Evolutionary conservation across 2,329 filamentous ascomycete genomes (phyloP).

Genomic region (Helicocarpus griseus): DNA sequence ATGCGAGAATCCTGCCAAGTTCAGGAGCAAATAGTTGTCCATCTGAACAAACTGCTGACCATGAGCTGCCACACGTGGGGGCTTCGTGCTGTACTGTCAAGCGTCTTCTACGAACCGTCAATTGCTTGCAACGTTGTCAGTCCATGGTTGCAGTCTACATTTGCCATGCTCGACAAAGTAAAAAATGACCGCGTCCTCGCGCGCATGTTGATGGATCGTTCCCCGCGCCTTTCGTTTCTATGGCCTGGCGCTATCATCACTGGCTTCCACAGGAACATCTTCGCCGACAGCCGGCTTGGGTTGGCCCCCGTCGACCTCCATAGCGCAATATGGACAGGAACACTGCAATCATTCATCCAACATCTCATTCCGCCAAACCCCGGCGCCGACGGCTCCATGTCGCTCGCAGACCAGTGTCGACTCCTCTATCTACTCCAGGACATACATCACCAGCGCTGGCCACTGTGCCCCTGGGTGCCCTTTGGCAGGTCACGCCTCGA

Average conservation of each 20-base stretch:
- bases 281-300: slow-evolving; percentile 15
- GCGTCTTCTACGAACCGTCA: slow-evolving; percentile 18
- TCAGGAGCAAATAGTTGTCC: neutral
- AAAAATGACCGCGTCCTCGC: slow-evolving; percentile 12
- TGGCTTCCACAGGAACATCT: slow-evolving; percentile 13
- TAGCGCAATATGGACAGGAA: slow-evolving; percentile 21
- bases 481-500: slow-evolving; percentile 20
- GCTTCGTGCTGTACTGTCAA: neutral
- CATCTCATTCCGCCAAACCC: slow-evolving; percentile 12
- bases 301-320: slow-evolving; percentile 19
- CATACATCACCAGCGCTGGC: slow-evolving; percentile 15
- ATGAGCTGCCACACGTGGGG: neutral
- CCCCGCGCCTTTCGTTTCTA: slow-evolving; percentile 16
- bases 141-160: slow-evolving; percentile 21
- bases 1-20: too few species aligned
- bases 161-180: slow-evolving; percentile 18
- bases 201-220: slow-evolving; percentile 19
- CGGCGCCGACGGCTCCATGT: slow-evolving; percentile 8
- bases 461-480: slow-evolving; percentile 18
- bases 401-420: slow-evolving; percentile 21
- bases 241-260: slow-evolving; percentile 20
- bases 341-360: slow-evolving; percentile 20
- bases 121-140: slow-evolving; percentile 22
- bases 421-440: slow-evolving; percentile 21
- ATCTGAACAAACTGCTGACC: neutral